Base-by-base conservation (phyloP, 352 stramenopile species). In the Globisporangium heterothallicum region DNA sequence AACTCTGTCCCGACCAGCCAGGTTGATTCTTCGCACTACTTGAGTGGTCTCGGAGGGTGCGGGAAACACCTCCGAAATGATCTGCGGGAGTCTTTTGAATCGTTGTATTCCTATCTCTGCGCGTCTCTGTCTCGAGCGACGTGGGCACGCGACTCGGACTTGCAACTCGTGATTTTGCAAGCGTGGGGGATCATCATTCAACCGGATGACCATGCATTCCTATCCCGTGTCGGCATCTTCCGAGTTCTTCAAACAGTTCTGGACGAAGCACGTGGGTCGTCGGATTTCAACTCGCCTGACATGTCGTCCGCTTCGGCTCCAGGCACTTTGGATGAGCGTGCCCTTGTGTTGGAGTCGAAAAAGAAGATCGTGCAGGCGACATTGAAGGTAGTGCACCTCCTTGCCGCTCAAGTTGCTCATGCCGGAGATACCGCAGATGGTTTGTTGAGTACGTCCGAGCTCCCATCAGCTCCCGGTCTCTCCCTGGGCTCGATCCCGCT, bases 161-260 rank as follows among this genome's bases (percentile, higher is more conserved):
- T 94, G 22, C 85, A 96, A 59, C 56, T 96, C 14, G 78, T 87
- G 30, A 74, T 92, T 45, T 59, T 96, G 32, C 58, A 93, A 54
- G 72, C 79, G 14, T 96, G 86, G 86, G 84, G 84, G 6, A 87
- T 94, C 24, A 77, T 92, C n/a, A 92, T 96, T 36, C 70, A 79
- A 34, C 83, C 83, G 12, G 84, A 95, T 41, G 86, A 96, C 50
- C 86, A 96, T 57, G 80, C 86, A 2, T 96, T 96, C 49, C 68
- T 96, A 19, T 96, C 86, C 21, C 81, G 86, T 35, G 81, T 95
- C 32, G 83, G 85, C 1, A 86, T 96, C 59, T 96, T 96, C 56
- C 70, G 86, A 30, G 84, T 95, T 29, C 61, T 96, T 14, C 86
- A 96, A 58, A 94, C 83, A n/a, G 86, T 96, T 10, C 51, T 96